Evolutionary conservation across 176 grass and related monocot genomes (phyloP), one percentile per base, ranked within the genome.

Genomic region (Miscanthus lutarioriparius): DNA sequence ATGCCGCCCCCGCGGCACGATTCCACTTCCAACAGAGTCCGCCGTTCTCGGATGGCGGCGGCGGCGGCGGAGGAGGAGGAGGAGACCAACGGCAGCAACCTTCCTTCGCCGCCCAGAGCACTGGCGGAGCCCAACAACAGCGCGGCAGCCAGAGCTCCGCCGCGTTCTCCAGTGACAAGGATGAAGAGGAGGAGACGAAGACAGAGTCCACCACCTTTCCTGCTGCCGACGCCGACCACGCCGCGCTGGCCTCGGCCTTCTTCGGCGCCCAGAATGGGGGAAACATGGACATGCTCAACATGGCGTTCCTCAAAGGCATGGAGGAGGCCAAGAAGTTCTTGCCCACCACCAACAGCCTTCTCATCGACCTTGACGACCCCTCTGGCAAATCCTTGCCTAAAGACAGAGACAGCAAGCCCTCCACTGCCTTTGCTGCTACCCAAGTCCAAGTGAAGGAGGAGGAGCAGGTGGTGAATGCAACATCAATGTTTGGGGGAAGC

Each of bases 311-410:
- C 25, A 71, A 85, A 66, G 86, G 90, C 28, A 76, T 85, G 77
- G 77, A 88, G 59, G 90, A 91, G 30, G 90, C 82, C 58, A 80
- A 25, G 19, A 88, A 86, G 58, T 91, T 91, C 78, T 35, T 91
- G 74, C 90, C 90, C 23, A 78, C 77, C 23, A 76, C 16, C 66
- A 80, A 69, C 62, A 67, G 7, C 62, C 81, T 86, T 27, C 13
- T 87, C 77, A 73, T 87, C 26, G 72, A 44, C 65, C 69, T 39
- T 39, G 38, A 39, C 35, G 35, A 36, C 4, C 35, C 35, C 35
- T 36, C 35, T 36, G 35, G 35, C 35, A 36, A 36, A 36, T 36
- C 35, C 35, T 36, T 36, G 35, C 35, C 35, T 36, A 36, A 36
- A 36, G 35, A 36, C 35, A 36, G 35, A 36, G 5, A 36, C 35